These are phyloP conservation scores for Aspergillus thermomutatus DNA, from an alignment of 2,329 filamentous ascomycete species.

Conservation along the genomic window DNA sequence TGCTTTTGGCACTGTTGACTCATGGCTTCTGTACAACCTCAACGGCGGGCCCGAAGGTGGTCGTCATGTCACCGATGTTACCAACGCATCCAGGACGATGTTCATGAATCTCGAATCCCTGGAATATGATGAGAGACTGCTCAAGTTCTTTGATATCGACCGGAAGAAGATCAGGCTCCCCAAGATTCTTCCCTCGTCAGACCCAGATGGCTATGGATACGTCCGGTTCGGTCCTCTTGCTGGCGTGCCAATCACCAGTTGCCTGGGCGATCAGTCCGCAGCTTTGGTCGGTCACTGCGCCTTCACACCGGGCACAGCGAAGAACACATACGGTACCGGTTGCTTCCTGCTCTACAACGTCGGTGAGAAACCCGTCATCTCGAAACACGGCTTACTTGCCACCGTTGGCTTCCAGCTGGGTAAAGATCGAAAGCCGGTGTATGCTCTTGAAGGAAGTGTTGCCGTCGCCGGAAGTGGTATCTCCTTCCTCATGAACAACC, in stretches of 20 bases:
- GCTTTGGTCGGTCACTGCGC: conserved; percentile 83
- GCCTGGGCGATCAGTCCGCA: conserved; percentile 81
- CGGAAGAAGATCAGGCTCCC: conserved; percentile 69
- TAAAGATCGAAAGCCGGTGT: conserved; percentile 64
- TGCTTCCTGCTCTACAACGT: conserved; percentile 90
- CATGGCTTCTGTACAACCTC: conserved; percentile 82
- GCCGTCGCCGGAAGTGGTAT: conserved; percentile 78
- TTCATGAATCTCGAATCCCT: conserved; percentile 85
- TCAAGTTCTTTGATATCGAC: conserved; percentile 78
- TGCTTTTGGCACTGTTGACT: conserved; percentile 82
- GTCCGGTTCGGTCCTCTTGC: conserved; percentile 64
- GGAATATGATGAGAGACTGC: conserved; percentile 72
- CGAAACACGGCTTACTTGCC: conserved; percentile 75
- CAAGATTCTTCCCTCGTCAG: conserved; percentile 79
- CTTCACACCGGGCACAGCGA: conserved; percentile 76
- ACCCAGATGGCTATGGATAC: conserved; percentile 67
- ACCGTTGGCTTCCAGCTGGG: conserved; percentile 85
- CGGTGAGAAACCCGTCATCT: conserved; percentile 79
- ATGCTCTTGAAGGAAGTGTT: conserved; percentile 80
- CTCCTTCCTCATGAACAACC: conserved; percentile 68
- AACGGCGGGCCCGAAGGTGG: conserved; percentile 66
- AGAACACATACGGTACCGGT: conserved; percentile 89
- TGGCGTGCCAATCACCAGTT: conserved; percentile 74
- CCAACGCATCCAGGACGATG: conserved; percentile 89
- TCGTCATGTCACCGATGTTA: conserved; percentile 77